Evolutionary conservation across 129 eudicot genomes (phyloP), one percentile per base, ranked within the genome.

Genomic region (Escallonia herrerae): DNA sequence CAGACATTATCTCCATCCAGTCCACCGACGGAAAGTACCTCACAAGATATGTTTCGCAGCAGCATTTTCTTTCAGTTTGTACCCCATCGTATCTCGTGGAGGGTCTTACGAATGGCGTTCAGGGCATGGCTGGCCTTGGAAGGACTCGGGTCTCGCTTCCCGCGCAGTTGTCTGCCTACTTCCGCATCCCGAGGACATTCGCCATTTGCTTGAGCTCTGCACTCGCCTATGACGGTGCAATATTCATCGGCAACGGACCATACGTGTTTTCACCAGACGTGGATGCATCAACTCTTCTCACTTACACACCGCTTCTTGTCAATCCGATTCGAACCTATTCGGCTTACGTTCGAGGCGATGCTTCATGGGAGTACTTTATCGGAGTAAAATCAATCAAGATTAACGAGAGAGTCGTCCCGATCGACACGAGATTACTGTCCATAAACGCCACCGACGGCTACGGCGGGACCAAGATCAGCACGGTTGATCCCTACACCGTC

Each of bases 51-150:
- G 76, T 66, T 5, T 22, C 68, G 2, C 82, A 79, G 15, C 70
- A 76, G 2, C 66, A 22, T 7, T 59, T 79, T 53, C 74, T 79
- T 56, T 76, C 73, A 43, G 73, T 64, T 10, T 80, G 89, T 43
- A 82, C 65, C 15, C 58, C 89, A 0, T 67, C 72, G 0, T 67
- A 48, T 49, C 33, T 67, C 3, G 9, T 74, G 11, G 76, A 80
- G 43, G 85, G 89, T 39, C 80, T 79, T 8, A 78, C 85, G 4
- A 66, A 33, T 3, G 85, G 82, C 4, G 85, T 73, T n/a, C 70
- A 33, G 50, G 89, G 89, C 43, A 73, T 76, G 74, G 89, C 85
- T 7, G 89, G 85, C 39, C 75, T 83, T 1, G 85, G 85, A 57
- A 76, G 80, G 63, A 55, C 69, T 62, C 14, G 40, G 40, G 70